Percentiles rank a stretch among this genome's conserved stretches.
Evolutionary conservation across 1,139 yeast species (phyloP).

Genomic region (Geotrichum aggregatum): DNA sequence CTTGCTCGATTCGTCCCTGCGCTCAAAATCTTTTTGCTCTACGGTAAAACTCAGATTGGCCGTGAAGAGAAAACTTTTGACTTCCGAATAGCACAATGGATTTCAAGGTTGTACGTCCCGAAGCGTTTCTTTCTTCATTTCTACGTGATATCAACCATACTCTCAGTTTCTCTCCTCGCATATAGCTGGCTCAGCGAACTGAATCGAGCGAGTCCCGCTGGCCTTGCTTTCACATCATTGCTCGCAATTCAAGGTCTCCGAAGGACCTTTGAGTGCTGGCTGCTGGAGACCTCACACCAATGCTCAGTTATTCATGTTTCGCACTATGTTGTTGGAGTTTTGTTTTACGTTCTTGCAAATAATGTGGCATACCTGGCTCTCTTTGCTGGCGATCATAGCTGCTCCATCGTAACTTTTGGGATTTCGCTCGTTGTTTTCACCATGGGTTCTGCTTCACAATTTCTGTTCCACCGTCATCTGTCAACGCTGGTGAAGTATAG

Average conservation of each 20-base stretch:
- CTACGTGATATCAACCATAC: constrained; percentile 35
- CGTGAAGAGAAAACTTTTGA: constrained; percentile 20
- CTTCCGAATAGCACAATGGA: constrained; percentile 8
- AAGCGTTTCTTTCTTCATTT: constrained; percentile 48
- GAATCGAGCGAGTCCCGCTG: constrained; percentile 16
- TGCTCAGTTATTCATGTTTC: constrained; percentile 59
- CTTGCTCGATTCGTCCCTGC: constrained; percentile 31
- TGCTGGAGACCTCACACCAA: constrained; percentile 47
- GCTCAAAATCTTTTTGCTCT: constrained; percentile 26
- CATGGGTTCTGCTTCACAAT: constrained; percentile 54
- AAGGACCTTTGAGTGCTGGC: constrained; percentile 57
- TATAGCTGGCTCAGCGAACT: not conserved
- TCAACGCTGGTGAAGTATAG: constrained; percentile 63
- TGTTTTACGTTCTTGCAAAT: constrained; percentile 50
- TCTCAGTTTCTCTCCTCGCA: constrained; percentile 19
- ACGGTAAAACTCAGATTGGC: constrained; percentile 30
- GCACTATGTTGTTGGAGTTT: constrained; percentile 72
- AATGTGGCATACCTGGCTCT: constrained; percentile 22
- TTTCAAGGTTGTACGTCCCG: constrained; percentile 41
- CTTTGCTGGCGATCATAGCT: constrained; percentile 9
- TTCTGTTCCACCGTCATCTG: constrained; percentile 54
- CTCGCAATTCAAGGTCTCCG: constrained; percentile 58
- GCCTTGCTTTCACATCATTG: constrained; percentile 33
- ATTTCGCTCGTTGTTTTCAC: constrained; percentile 38
- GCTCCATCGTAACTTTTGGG: not conserved